These are phyloP conservation scores for Phytophthora fragariae DNA, from an alignment of 352 stramenopile genomes.

Conservation along the genomic window DNA sequence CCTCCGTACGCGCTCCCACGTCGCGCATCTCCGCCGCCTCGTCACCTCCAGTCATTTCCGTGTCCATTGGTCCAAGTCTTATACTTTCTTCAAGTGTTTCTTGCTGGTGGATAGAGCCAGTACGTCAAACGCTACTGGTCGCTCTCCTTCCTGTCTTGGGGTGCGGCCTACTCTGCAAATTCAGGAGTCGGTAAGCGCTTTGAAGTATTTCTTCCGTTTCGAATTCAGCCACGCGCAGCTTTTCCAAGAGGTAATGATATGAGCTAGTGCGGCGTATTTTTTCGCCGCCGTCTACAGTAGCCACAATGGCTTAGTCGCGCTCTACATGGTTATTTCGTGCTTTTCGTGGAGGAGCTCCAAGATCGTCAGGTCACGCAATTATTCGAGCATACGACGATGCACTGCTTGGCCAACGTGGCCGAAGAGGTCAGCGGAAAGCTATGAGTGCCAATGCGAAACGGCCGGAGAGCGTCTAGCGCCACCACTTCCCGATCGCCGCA, in stretches of 20 bases:
- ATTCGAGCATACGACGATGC: conserved; percentile 38
- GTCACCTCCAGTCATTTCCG: no score
- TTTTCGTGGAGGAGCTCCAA: conserved; percentile 41
- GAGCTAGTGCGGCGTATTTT: no score
- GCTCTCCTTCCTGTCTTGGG: conserved; percentile 4
- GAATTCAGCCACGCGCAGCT: no score
- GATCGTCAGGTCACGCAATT: conserved; percentile 46
- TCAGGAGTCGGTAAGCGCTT: conserved; percentile 1
- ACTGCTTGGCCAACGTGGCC: conserved; percentile 40
- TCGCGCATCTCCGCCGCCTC: no score
- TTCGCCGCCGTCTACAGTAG: no score
- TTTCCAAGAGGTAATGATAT: no score
- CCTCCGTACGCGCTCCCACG: no score
- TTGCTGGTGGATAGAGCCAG: background rate
- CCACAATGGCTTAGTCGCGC: background rate
- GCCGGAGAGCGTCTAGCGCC: no score
- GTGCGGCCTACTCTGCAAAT: conserved; percentile 7
- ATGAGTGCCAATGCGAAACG: no score
- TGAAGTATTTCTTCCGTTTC: no score
- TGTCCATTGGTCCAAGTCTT: no score
- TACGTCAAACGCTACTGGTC: conserved; percentile 7
- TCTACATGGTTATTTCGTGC: conserved; percentile 42
- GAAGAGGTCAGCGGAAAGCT: conserved; percentile 69
- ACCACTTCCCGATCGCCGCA: no score
- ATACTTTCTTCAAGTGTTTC: conserved; percentile 4